Conservation (phyloP, 2,329 filamentous ascomycete species). For the Amphichorda felina region DNA sequence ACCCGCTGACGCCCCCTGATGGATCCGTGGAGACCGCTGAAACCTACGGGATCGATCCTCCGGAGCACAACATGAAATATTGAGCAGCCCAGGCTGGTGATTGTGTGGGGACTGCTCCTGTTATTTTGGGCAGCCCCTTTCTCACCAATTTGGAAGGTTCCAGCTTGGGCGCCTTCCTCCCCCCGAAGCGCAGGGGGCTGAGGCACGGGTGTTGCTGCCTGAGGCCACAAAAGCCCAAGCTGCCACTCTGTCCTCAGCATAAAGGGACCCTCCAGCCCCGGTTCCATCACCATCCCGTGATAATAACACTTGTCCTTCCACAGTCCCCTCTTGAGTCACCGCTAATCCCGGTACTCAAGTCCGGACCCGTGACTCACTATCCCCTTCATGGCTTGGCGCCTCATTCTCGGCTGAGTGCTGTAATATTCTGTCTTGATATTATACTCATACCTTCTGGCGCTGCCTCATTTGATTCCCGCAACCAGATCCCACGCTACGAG, state of each 20-base stretch:
- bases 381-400: background rate
- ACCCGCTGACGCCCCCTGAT: too few relatives aligned
- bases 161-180: background rate
- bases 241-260: constrained; percentile 16
- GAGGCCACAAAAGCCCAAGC: constrained; percentile 1
- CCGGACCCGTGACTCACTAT: background rate
- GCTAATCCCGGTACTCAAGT: too few relatives aligned
- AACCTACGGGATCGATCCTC: too few relatives aligned
- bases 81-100: too few relatives aligned
- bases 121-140: background rate
- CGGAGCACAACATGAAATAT: too few relatives aligned
- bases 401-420: background rate
- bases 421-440: too few relatives aligned
- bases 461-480: background rate
- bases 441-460: too few relatives aligned
- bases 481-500: too few relatives aligned
- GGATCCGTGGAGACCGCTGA: too few relatives aligned
- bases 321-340: background rate
- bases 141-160: background rate
- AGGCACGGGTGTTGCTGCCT: background rate
- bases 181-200: background rate
- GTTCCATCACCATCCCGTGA: background rate
- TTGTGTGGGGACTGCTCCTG: too few relatives aligned
- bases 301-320: background rate
- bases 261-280: constrained; percentile 13